Evolutionary conservation across 139 green algal genomes (phyloP).

Genomic region (Picochlorum sp.): DNA sequence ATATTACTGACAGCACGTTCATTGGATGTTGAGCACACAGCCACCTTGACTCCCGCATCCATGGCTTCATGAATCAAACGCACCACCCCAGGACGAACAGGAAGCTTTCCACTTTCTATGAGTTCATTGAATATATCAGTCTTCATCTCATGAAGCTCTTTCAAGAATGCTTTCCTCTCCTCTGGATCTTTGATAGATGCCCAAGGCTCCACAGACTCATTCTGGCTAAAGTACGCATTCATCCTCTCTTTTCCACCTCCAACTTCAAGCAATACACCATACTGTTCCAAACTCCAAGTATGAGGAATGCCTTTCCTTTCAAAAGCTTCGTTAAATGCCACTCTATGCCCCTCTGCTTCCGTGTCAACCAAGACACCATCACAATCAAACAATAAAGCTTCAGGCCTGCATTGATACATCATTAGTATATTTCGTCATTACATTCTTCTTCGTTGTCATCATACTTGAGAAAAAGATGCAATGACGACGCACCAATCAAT

Average conservation of each 20-base stretch:
- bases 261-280: slow-evolving; percentile 90
- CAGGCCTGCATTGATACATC: not conserved
- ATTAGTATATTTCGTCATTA: not conserved
- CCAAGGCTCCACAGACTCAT: slow-evolving; percentile 32
- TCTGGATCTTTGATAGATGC: slow-evolving; percentile 18
- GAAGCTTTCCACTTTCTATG: slow-evolving; percentile 77
- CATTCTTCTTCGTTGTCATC: not conserved
- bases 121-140: slow-evolving; percentile 94
- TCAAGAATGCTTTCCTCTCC: slow-evolving; percentile 58
- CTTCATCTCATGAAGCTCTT: slow-evolving; percentile 88
- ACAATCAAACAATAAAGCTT: slow-evolving; percentile 88
- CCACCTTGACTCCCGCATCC: slow-evolving; percentile 71
- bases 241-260: slow-evolving; percentile 98
- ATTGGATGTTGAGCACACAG: slow-evolving; percentile 97
- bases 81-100: slow-evolving; percentile 72
- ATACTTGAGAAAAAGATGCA: too few species aligned
- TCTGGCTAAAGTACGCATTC: slow-evolving; percentile 81
- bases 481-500: slow-evolving; percentile 23
- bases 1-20: slow-evolving; percentile 92
- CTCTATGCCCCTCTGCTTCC: slow-evolving; percentile 63
- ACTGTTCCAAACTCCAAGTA: slow-evolving; percentile 84
- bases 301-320: slow-evolving; percentile 68
- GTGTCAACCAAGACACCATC: slow-evolving; percentile 95
- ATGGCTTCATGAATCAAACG: slow-evolving; percentile 65
- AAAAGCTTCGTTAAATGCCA: slow-evolving; percentile 95